Conservation (phyloP, 1,284 basidiomycete species). For the Marasmius fiardii region DNA sequence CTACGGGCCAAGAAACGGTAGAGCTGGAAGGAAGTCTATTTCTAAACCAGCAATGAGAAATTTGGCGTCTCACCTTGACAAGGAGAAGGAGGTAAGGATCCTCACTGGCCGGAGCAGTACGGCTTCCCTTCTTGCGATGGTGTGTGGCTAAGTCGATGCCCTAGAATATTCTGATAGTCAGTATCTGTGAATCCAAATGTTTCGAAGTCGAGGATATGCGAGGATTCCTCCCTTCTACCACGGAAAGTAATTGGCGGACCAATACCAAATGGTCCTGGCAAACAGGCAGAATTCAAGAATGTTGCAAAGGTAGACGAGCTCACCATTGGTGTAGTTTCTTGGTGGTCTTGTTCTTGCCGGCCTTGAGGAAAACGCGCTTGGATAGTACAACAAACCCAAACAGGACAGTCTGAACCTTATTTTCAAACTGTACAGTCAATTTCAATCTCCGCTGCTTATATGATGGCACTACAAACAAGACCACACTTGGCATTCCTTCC, state of each 20-base stretch:
- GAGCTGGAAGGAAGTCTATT: conserved; percentile 52
- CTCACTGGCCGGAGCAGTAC: conserved; percentile 96
- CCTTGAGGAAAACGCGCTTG: conserved; percentile 14
- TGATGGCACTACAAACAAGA: background rate
- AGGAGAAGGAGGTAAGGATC: conserved; percentile 98
- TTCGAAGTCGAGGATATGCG: background rate
- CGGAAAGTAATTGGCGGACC: background rate
- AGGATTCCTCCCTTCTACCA: background rate
- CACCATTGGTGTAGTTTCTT: conserved; percentile 43
- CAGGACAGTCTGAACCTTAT: background rate
- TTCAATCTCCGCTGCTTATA: background rate
- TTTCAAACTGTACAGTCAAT: background rate
- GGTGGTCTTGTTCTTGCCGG: conserved; percentile 57
- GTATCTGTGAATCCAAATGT: background rate
- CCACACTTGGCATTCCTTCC: background rate
- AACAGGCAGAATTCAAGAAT: conserved; percentile 7
- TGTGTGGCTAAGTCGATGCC: conserved; percentile 98
- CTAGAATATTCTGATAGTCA: conserved; percentile 39
- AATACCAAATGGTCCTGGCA: background rate
- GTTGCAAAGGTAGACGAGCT: conserved; percentile 43
- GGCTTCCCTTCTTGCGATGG: conserved; percentile 98
- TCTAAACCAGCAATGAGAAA: conserved; percentile 6
- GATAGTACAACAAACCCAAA: conserved; percentile 3
- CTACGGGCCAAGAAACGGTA: conserved; percentile 99
- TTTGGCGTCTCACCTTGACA: conserved; percentile 77